A percentile compares a stretch with the other conserved stretches of the same genome.
Conservation (phyloP, 306 rosid genomes). For the Betula pendula region DNA sequence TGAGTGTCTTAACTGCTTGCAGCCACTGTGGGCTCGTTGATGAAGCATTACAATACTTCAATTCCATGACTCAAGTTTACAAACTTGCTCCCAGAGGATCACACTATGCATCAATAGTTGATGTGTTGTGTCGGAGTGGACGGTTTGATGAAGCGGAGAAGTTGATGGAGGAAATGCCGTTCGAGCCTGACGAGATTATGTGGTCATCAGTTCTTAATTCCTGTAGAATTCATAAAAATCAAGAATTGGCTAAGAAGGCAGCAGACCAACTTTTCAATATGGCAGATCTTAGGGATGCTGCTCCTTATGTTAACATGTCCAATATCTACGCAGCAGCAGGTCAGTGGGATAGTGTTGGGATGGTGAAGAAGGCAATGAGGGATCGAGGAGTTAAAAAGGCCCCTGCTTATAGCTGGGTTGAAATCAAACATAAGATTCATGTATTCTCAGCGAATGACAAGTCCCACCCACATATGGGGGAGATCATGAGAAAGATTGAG, state of each 20-base stretch:
- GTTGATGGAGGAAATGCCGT: conserved; percentile 70
- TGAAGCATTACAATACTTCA: conserved; percentile 63
- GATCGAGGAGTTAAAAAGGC: conserved; percentile 77
- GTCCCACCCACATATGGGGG: conserved; percentile 59
- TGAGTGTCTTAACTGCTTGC: conserved; percentile 71
- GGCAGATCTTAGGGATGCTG: conserved; percentile 69
- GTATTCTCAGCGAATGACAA: conserved; percentile 66
- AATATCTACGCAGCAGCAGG: conserved; percentile 87
- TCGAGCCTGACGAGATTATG: conserved; percentile 77
- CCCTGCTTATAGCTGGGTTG: conserved; percentile 88
- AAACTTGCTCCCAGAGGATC: conserved; percentile 65
- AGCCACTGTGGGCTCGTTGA: conserved; percentile 90
- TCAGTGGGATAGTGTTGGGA: conserved; percentile 78
- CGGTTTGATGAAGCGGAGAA: conserved; percentile 72
- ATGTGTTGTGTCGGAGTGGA: conserved; percentile 74
- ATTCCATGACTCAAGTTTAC: conserved; percentile 52
- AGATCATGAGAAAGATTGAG: conserved; percentile 63
- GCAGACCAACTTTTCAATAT: conserved; percentile 70
- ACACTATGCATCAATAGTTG: conserved; percentile 77
- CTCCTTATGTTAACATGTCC: conserved; percentile 75
- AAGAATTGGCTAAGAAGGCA: conserved; percentile 68
- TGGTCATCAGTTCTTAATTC: conserved; percentile 87
- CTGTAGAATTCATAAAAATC: conserved; percentile 84
- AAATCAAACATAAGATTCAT: conserved; percentile 63
- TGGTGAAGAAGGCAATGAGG: conserved; percentile 81